Base-by-base conservation (phyloP, 176 grass and related monocot species). In the Olyra latifolia region DNA sequence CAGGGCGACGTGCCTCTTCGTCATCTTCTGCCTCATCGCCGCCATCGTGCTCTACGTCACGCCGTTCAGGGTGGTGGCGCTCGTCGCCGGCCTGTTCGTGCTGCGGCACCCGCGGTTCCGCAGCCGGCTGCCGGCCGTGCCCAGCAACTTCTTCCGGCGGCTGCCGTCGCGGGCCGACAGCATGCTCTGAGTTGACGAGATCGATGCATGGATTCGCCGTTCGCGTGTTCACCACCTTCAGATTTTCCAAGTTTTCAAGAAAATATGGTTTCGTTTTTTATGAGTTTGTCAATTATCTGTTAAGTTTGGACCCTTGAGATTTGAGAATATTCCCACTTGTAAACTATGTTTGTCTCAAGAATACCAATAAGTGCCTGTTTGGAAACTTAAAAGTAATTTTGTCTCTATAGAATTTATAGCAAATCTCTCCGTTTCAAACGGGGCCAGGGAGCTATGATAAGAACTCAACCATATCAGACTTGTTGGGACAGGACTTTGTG, bases 91-190 rank as follows among this genome's bases (percentile, higher is more conserved):
- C 13, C 85, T 97, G 0, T 94, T 87, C 78, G 27, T 92, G 60
- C 86, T 97, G 52, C 84, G 95, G 2, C 95, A 97, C 83, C 95
- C 95, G 4, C 79, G 95, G 27, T 97, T 97, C 83, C 72, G 95
- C 42, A 92, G 76, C 89, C 84, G 60, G 85, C 82, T 94, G 45
- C 95, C 95, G 0, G 24, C 95, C 8, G 89, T 97, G 83, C 92
- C 92, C 0, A 87, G 90, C 72, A 94, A 94, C 75, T 97, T 97
- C 92, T 92, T 97, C 85, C 81, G 95, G 4, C 83, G 94, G 9
- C 79, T 97, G 71, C 91, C 94, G 40, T 93, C 94, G 24, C 87
- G 92, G 43, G 85, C 86, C 0, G 94, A 97, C 78, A 94, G 66
- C 84, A 94, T 97, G 91, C 89, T 97, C 77, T 97, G 77, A 94